Base-by-base conservation (phyloP, 768 basidiomycete species). In the Clitopilus passeckerianus region DNA sequence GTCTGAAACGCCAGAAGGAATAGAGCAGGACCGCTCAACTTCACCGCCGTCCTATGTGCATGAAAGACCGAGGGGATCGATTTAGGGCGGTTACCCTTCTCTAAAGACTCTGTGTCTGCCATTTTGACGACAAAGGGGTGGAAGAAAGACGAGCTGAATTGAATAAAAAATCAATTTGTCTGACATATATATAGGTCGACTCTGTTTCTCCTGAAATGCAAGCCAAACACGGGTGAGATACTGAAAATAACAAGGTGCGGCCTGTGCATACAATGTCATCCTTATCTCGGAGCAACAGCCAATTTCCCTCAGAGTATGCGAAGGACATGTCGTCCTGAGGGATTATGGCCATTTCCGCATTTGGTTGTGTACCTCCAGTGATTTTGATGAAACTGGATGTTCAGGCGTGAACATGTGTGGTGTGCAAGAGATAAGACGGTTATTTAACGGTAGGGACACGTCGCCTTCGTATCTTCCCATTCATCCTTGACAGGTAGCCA, bases 1-100 rank as follows among this genome's bases (percentile, higher is more conserved):
- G 72, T 71, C 57, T 75, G 74, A 53, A 75, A 76, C 58, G 68
- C 71, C 1, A 76, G 68, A 2, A 61, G 43, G 16, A 71, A 27
- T n/a, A 78, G 64, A 6, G 73, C 70, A 22, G 63, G 34, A 0
- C 76, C 75, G 20, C 62, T 59, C 8, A 76, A 57, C 27, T 64
- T 66, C 27, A 75, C 67, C 12, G 75, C 71, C 6, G 65, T 70
- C 23, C 76, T 70, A 60, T 70, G 71, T 34, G 66, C 53, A 53
- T 70, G 65, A 22, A 66, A 56, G 34, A 35, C 34, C 8, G 22
- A 56, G 20, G 46, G 46, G 18, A 50, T 50, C 46, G 46, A 50
- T 5, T 4, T 10, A 12, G 46, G 18, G 12, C 46, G 46, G 3
- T n/a, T 57, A 14, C 70, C 70, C n/a, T 61, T 61, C 53, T 73